Evolutionary conservation across 108 stramenopile species (phyloP), one percentile per base, ranked within the genome.

Genomic region (Cyclostephanos tholiformis): DNA sequence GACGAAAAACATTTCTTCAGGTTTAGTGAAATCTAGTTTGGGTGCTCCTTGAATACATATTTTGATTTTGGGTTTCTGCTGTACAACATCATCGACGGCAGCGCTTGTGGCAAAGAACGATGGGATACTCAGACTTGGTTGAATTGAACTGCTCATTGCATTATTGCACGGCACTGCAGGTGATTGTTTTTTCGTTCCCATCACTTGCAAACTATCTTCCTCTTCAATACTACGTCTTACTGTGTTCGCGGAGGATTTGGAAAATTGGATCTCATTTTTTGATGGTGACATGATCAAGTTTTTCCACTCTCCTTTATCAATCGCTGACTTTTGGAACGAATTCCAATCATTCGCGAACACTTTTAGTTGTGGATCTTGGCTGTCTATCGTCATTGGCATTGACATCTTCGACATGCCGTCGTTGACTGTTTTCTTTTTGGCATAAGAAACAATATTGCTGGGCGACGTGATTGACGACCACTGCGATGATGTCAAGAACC

Each of bases 31-130:
- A 32, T 30, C 30, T 2, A 58, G 30, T 0, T 35, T 29, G 8
- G 57, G 57, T 14, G 57, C 57, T 13, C 57, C 57, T 6, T 35
- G 30, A 6, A 58, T 58, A 11, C 57, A 12, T 58, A 58, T 32
- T 58, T 58, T 58, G 27, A 58, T 26, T 32, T 58, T 58, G 25
- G 57, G 17, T 17, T 27, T n/a, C 30, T 32, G 27, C 57, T 11
- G 7, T 30, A 12, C 57, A 32, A 8, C 2, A 2, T 35, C 30
- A 30, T 27, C 14, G 0, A 0, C 57, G 57, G 17, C 10, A 30
- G 57, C 13, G 56, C 27, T 57, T 5, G 13, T 26, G 27, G 56
- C 25, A 5, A 27, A 6, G 17, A 12, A n/a, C 20, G 57, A 35
- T 26, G 53, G 1, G 13, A 27, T 55, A 19, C 27, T 55, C 30